These are phyloP conservation scores for Apostasia ramifera DNA, from an alignment of 106 monocot species.

Conservation along the genomic window DNA sequence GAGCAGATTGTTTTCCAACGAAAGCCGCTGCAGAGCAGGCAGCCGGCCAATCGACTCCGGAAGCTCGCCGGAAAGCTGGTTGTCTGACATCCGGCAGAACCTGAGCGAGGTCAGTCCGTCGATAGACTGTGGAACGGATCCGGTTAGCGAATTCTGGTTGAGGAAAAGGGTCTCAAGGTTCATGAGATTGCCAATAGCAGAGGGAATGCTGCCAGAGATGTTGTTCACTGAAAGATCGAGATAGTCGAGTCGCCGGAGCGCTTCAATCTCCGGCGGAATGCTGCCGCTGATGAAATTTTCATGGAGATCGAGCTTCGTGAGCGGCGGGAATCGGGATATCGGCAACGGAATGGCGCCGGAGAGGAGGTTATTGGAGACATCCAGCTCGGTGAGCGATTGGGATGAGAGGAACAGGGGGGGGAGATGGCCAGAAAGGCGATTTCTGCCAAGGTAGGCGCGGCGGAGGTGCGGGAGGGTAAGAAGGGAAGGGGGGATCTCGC, in stretches of 20 bases:
- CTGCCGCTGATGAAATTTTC: slow-evolving; percentile 12
- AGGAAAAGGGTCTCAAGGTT: slow-evolving; percentile 20
- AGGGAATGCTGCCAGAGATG: slow-evolving; percentile 26
- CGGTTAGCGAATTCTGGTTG: slow-evolving; percentile 12
- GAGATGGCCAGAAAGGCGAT: slow-evolving; percentile 19
- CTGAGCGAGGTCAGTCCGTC: slow-evolving; percentile 22
- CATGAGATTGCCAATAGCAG: slow-evolving; percentile 22
- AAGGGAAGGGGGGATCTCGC: slow-evolving; percentile 15
- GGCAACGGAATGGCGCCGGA: slow-evolving; percentile 18
- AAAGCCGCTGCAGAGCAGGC: slow-evolving; percentile 7
- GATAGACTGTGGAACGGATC: slow-evolving; percentile 25
- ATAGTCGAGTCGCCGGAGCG: slow-evolving; percentile 19
- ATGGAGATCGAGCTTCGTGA: slow-evolving; percentile 14
- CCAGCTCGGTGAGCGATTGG: slow-evolving; percentile 4
- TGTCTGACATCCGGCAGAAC: slow-evolving; percentile 17
- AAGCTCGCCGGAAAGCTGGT: slow-evolving; percentile 14
- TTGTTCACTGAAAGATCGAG: slow-evolving; percentile 30
- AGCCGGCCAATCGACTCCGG: slow-evolving; percentile 22
- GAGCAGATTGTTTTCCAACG: slow-evolving; percentile 18
- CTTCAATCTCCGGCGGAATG: slow-evolving; percentile 24
- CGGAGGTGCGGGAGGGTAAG: slow-evolving; percentile 13
- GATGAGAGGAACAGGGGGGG: slow-evolving; percentile 8
- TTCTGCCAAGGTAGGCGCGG: slow-evolving; percentile 16
- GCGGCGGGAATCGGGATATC: slow-evolving; percentile 6
- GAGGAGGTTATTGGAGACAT: slow-evolving; percentile 15